Conservation (phyloP, 106 monocot species). For the Dioscorea zingiberensis region DNA sequence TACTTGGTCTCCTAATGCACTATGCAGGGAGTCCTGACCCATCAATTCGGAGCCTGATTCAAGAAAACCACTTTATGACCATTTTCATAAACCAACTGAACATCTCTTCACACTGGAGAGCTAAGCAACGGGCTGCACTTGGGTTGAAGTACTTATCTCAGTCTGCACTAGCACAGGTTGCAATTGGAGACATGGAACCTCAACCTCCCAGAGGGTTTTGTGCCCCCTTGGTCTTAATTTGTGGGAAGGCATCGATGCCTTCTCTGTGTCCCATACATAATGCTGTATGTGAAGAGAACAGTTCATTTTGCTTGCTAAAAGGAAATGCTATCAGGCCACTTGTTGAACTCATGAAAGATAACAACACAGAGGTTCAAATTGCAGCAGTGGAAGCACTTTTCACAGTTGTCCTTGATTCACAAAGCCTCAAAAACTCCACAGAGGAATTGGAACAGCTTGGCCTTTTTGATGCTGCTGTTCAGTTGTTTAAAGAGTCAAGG, state of each 20-base stretch:
- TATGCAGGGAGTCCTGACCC: constrained; percentile 29
- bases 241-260: constrained; percentile 17
- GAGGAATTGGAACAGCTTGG: constrained; percentile 25
- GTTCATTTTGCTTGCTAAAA: constrained; percentile 41
- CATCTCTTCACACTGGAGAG: constrained; percentile 21
- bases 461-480: constrained; percentile 20
- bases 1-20: constrained; percentile 42
- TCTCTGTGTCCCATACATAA: constrained; percentile 26
- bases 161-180: constrained; percentile 4
- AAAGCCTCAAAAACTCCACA: constrained; percentile 21
- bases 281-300: constrained; percentile 21
- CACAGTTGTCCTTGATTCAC: constrained; percentile 20
- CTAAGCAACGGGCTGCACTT: constrained; percentile 27
- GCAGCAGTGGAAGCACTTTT: constrained; percentile 44
- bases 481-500: constrained; percentile 26
- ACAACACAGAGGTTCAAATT: constrained; percentile 32
- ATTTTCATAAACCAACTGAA: constrained; percentile 29
- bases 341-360: constrained; percentile 36
- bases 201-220: constrained; percentile 32
- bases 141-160: constrained; percentile 43
- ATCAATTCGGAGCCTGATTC: constrained; percentile 22
- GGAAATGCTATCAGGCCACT: constrained; percentile 30
- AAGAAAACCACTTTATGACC: constrained; percentile 28
- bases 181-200: constrained; percentile 13
- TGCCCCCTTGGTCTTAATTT: constrained; percentile 21